These are phyloP conservation scores for Setaria viridis DNA, from an alignment of 202 grass and related monocot genomes.

Conservation along the genomic window DNA sequence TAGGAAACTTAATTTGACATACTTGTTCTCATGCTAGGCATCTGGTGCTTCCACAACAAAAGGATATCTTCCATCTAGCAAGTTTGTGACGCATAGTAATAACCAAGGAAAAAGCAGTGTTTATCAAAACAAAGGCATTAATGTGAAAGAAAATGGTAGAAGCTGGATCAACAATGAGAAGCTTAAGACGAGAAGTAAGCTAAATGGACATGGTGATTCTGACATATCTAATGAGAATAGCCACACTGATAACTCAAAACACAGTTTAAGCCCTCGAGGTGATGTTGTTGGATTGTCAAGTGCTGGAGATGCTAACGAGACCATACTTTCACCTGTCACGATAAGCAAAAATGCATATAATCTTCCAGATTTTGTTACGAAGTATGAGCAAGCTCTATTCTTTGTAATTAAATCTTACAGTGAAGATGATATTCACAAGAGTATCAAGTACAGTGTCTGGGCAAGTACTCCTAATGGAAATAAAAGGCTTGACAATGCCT, in stretches of 20 bases:
- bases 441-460: constrained; percentile 96
- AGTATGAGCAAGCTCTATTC: constrained; percentile 81
- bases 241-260: constrained; percentile 45
- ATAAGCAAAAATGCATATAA: constrained; percentile 69
- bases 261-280: constrained; percentile 33
- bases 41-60: constrained; percentile 64
- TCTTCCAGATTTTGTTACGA: constrained; percentile 74
- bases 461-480: constrained; percentile 95
- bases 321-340: constrained; percentile 35
- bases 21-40: constrained; percentile 53
- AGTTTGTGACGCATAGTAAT: constrained; percentile 52
- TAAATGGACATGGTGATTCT: constrained; percentile 57
- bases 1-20: constrained; percentile 43
- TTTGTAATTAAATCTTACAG: constrained; percentile 98
- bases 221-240: constrained; percentile 52
- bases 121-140: constrained; percentile 59
- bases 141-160: constrained; percentile 66
- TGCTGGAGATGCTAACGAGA: constrained; percentile 34
- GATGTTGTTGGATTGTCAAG: constrained; percentile 34
- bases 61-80: constrained; percentile 65
- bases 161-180: constrained; percentile 57
- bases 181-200: constrained; percentile 65
- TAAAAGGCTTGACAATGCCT: constrained; percentile 89
- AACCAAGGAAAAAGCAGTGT: constrained; percentile 67
- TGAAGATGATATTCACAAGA: constrained; percentile 97